A percentile compares a stretch with the other conserved stretches of the same genome.
These are phyloP conservation scores for Colletotrichum camelliae DNA, from an alignment of 2,329 filamentous ascomycete genomes.

Conservation along the genomic window DNA sequence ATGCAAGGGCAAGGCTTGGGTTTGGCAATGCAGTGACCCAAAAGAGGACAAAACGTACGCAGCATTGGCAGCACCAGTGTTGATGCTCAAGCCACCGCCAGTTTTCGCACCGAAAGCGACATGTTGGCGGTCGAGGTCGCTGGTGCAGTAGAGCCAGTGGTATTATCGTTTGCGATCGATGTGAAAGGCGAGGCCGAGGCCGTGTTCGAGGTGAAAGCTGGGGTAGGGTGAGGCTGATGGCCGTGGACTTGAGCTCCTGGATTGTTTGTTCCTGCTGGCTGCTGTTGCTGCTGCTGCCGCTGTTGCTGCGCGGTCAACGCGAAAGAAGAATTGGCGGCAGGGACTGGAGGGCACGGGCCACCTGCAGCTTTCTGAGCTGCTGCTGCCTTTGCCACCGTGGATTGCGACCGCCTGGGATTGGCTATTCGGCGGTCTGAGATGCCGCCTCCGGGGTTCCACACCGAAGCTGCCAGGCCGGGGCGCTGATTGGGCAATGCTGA, in stretches of 20 bases:
- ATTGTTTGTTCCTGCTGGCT: not conserved
- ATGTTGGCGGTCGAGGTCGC: not conserved
- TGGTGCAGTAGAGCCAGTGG: not conserved
- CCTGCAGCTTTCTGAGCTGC: not conserved
- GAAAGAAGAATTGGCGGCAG: conserved; percentile 19
- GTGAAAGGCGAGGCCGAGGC: not conserved
- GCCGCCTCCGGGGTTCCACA: not conserved
- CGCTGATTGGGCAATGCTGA: not conserved
- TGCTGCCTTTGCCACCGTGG: not conserved
- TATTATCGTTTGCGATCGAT: not conserved
- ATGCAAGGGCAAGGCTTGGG: too few relatives aligned
- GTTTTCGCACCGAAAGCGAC: conserved; percentile 13
- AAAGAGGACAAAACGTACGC: conserved; percentile 45
- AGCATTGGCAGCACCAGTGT: conserved; percentile 65
- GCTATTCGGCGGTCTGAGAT: not conserved
- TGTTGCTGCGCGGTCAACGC: not conserved
- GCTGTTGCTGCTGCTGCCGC: not conserved
- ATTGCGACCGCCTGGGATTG: conserved; percentile 8
- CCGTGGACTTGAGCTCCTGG: not conserved
- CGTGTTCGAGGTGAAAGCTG: not conserved
- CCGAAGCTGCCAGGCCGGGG: not conserved
- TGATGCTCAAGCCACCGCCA: conserved; percentile 65
- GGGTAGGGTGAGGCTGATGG: not conserved
- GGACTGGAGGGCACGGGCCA: conserved; percentile 1
- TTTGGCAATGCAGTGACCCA: not conserved